Evolutionary conservation across 2,329 filamentous ascomycete genomes (phyloP), one percentile per base, ranked within the genome.

Genomic region (Cladosporium austrohemisphaericum): DNA sequence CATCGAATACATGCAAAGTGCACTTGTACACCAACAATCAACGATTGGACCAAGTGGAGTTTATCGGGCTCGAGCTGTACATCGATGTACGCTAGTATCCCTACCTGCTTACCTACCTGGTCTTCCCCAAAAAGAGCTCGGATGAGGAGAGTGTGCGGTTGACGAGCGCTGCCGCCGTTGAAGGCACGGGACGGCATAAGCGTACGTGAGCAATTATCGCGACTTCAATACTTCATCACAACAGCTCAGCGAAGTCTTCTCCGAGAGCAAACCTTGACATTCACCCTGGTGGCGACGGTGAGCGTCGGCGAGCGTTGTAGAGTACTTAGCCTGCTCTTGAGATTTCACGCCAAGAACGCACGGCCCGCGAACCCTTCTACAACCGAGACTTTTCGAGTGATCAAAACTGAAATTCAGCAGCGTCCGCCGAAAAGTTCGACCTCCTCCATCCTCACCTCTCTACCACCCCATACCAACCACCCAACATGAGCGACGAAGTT

Each of bases 401-500:
- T 38, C 44, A 48, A 48, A 37, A 40, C 14, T 35, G 19, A 26
- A 35, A 10, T 26, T 36, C 41, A 33, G 18, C 25, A 33, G 19
- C 25, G 29, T 28, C 20, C 29, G 8, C 14, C 29, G 26, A 38
- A 41, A 33, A 29, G 43, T 29, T 37, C 44, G 44, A 47, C 25
- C 43, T 47, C 26, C 33, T 38, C 44, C 44, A 45, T 36, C 41
- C 29, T 36, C 44, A 47, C 44, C 44, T 47, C 41, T 35, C 45
- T 32, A 50, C 40, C 47, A 40, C 32, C 40, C 47, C 37, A 50
- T 50, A 50, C 16, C 28, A 26, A 35, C 31, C 22, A 50, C 37
- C 22, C 47, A 88, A 77, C 71, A 96, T 96, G 92, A 85, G 88
- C 74, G 90, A 95, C 75, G 92, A 96, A 85, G 85, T 94, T 68